These are phyloP conservation scores for Neonectria neomacrospora DNA, from an alignment of 2,329 filamentous ascomycete genomes.

Conservation along the genomic window DNA sequence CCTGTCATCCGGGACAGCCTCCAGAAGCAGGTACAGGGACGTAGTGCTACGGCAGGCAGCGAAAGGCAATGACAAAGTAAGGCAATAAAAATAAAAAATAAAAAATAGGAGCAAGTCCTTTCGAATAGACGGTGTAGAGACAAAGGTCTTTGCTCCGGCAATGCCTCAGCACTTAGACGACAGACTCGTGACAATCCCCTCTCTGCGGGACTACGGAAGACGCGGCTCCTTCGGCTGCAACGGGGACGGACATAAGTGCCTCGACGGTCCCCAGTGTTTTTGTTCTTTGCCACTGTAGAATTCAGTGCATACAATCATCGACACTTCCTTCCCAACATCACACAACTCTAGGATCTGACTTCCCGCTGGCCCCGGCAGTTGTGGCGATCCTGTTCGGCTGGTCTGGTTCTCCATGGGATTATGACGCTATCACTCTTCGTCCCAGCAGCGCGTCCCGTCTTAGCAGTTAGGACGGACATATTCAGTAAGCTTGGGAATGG, in stretches of 20 bases:
- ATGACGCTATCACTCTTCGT: slow-evolving; percentile 20
- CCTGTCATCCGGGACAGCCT: background rate
- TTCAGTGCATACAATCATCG: background rate
- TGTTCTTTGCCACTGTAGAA: background rate
- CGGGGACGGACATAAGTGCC: slow-evolving; percentile 24
- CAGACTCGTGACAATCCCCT: background rate
- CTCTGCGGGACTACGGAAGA: slow-evolving; percentile 15
- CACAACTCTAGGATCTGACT: background rate
- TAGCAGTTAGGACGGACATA: background rate
- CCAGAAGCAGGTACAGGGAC: slow-evolving; percentile 4
- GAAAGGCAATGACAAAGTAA: background rate
- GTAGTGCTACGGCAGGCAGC: background rate
- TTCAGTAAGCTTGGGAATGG: slow-evolving; percentile 6
- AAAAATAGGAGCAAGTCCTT: background rate
- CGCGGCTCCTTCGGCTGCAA: slow-evolving; percentile 26
- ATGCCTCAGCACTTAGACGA: background rate
- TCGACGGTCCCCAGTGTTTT: slow-evolving; percentile 16
- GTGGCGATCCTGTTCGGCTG: background rate
- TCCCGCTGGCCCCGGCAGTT: background rate
- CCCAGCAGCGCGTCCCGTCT: background rate
- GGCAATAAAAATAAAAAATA: no score
- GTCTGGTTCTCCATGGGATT: slow-evolving; percentile 7
- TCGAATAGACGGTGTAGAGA: background rate
- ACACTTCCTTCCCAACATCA: slow-evolving; percentile 10
- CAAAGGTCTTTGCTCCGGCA: background rate